Evolutionary conservation across 108 stramenopile genomes (phyloP).

Genomic region (Fragilariopsis cylindrus): DNA sequence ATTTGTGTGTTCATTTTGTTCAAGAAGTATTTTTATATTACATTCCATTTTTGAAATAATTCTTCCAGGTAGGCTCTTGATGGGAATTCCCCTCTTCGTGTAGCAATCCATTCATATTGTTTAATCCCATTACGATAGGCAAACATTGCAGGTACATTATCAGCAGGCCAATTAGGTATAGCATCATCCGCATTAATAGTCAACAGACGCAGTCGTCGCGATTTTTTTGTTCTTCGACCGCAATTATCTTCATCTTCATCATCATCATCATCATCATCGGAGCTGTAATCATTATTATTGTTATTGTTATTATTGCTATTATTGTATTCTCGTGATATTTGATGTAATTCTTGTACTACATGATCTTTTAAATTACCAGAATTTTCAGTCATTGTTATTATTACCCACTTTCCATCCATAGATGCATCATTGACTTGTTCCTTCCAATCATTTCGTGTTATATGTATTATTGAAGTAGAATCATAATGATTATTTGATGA

Average conservation of each 20-base stretch:
- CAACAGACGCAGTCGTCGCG: constrained; percentile 74
- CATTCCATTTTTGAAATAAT: constrained; percentile 7
- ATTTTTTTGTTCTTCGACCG: constrained; percentile 37
- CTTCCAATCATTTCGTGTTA: constrained; percentile 70
- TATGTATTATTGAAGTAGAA: constrained; percentile 44
- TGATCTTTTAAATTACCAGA: constrained; percentile 10
- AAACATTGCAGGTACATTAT: constrained; percentile 84
- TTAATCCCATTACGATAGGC: constrained; percentile 85
- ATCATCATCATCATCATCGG: constrained; percentile 41
- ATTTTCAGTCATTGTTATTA: constrained; percentile 48
- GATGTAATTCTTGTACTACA: constrained; percentile 33
- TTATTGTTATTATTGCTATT: not conserved
- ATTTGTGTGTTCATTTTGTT: too few species aligned
- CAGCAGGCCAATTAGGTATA: constrained; percentile 80
- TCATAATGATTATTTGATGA: constrained; percentile 10
- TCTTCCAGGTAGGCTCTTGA: not conserved
- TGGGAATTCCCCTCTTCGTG: constrained; percentile 15
- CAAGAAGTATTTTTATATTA: not conserved
- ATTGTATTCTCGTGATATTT: constrained; percentile 14
- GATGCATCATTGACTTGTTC: constrained; percentile 76
- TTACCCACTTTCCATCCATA: constrained; percentile 55
- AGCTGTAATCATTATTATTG: constrained; percentile 9
- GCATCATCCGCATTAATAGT: constrained; percentile 75
- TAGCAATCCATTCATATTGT: constrained; percentile 62
- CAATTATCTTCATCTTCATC: constrained; percentile 41